Percentiles rank a stretch among this genome's conserved stretches.
These are phyloP conservation scores for Gyromitra esculenta DNA, from an alignment of 2,329 filamentous ascomycete species.

Conservation along the genomic window DNA sequence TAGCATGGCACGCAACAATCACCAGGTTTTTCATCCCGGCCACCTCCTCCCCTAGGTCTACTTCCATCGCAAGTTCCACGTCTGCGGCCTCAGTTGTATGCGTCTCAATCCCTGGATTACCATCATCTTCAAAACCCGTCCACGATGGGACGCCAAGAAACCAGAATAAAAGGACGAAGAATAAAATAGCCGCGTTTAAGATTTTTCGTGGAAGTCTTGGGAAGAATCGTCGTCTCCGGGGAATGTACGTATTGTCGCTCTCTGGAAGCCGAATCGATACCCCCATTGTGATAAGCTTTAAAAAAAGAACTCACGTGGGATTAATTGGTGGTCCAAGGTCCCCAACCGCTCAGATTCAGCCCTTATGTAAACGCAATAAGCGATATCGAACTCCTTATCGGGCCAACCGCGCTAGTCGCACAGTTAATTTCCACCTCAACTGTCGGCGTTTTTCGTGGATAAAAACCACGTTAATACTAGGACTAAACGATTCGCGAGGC, in stretches of 20 bases:
- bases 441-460: background rate
- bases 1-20: conserved; percentile 57
- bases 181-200: conserved; percentile 4
- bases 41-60: conserved; percentile 28
- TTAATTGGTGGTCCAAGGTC: background rate
- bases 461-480: background rate
- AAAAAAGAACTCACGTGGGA: background rate
- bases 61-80: background rate
- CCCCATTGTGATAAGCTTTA: conserved; percentile 42
- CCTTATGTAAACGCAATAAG: conserved; percentile 2
- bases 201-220: conserved; percentile 23
- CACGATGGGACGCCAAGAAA: conserved; percentile 15
- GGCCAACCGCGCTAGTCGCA: background rate
- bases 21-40: conserved; percentile 53
- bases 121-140: conserved; percentile 3
- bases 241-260: conserved; percentile 10
- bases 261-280: conserved; percentile 49
- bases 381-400: conserved; percentile 7
- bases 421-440: background rate
- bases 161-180: conserved; percentile 26
- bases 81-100: background rate
- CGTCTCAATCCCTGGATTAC: background rate
- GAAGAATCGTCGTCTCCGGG: conserved; percentile 22
- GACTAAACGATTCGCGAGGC: background rate
- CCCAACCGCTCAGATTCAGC: too few relatives aligned